These are phyloP conservation scores for Mikania micrantha DNA, from an alignment of 129 eudicot genomes.

Conservation along the genomic window DNA sequence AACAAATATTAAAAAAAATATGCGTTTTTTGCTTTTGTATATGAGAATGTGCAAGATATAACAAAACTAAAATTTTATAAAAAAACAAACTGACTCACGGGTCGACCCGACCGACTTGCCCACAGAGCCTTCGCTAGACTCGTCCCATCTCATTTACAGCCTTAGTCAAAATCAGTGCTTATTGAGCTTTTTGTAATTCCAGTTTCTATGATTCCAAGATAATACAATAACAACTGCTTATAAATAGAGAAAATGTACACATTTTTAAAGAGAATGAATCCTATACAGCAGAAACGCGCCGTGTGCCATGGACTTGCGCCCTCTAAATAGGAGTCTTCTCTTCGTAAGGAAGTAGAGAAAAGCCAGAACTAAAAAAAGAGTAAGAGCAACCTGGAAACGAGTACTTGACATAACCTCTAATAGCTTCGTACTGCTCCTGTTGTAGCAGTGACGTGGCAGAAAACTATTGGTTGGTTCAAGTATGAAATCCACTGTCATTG, in stretches of 20 bases:
- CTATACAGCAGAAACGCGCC: constrained; percentile 43
- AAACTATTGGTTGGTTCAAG: constrained; percentile 49
- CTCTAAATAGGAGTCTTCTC: constrained; percentile 42
- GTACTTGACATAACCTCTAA: constrained; percentile 34
- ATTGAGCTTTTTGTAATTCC: neutral
- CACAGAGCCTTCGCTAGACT: too few relatives aligned
- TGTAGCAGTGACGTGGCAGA: constrained; percentile 25
- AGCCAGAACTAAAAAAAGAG: constrained; percentile 32
- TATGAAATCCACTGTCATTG: constrained; percentile 65
- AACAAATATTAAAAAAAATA: too few relatives aligned
- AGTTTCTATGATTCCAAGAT: neutral
- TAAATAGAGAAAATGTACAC: constrained; percentile 13
- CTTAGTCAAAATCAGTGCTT: neutral
- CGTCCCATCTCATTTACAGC: too few relatives aligned
- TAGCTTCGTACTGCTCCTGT: constrained; percentile 22
- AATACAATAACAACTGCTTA: neutral
- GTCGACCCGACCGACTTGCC: too few relatives aligned
- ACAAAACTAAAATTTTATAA: too few relatives aligned
- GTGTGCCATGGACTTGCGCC: constrained; percentile 31
- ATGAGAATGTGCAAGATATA: too few relatives aligned
- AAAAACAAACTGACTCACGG: too few relatives aligned
- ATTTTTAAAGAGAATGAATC: neutral
- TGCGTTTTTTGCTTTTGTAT: too few relatives aligned
- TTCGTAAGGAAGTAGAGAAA: constrained; percentile 60
- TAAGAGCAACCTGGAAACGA: constrained; percentile 33